phyloP scores from a whole-genome alignment of 495 filamentous ascomycete genomes.

The Elasticomyces elasticus region DNA sequence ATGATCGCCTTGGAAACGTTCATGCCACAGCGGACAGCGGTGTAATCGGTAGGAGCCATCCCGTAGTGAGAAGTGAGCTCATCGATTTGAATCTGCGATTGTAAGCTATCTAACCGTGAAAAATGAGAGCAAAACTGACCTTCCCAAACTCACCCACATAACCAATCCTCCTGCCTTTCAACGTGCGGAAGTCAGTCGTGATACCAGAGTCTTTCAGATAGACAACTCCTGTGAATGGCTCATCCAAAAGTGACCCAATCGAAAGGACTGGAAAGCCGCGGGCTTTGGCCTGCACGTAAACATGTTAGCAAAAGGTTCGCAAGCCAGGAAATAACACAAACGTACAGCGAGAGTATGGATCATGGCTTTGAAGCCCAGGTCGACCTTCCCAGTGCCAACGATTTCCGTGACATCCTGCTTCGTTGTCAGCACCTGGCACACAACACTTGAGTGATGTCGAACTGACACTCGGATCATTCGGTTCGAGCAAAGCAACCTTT shows the following conservation, averaged over 20 bases:
- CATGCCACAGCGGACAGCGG: slow-evolving; percentile 56
- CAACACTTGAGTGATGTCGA: not conserved
- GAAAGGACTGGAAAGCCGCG: slow-evolving; percentile 58
- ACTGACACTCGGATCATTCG: slow-evolving; percentile 52
- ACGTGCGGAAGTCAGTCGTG: slow-evolving; percentile 50
- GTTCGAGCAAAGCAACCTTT: slow-evolving; percentile 60
- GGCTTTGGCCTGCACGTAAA: slow-evolving; percentile 52
- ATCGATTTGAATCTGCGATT: slow-evolving; percentile 58
- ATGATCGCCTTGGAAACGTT: slow-evolving; percentile 57
- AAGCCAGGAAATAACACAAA: not conserved
- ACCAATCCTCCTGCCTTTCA: slow-evolving; percentile 59
- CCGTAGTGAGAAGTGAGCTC: slow-evolving; percentile 63
- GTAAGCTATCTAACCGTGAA: no score
- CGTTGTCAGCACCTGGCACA: not conserved
- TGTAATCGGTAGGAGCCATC: slow-evolving; percentile 60
- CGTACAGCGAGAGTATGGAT: slow-evolving; percentile 53
- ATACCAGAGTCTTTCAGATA: slow-evolving; percentile 61
- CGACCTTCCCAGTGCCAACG: slow-evolving; percentile 59
- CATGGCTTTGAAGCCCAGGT: slow-evolving; percentile 69
- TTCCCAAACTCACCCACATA: slow-evolving; percentile 68
- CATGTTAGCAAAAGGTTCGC: not conserved
- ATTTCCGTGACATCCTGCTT: slow-evolving; percentile 56
- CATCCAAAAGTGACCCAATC: slow-evolving; percentile 58
- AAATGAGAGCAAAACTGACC: not conserved
- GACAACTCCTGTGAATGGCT: slow-evolving; percentile 63